These are phyloP conservation scores for Pseudoneurospora amorphoporcata DNA, from an alignment of 495 filamentous ascomycete genomes.

Conservation along the genomic window DNA sequence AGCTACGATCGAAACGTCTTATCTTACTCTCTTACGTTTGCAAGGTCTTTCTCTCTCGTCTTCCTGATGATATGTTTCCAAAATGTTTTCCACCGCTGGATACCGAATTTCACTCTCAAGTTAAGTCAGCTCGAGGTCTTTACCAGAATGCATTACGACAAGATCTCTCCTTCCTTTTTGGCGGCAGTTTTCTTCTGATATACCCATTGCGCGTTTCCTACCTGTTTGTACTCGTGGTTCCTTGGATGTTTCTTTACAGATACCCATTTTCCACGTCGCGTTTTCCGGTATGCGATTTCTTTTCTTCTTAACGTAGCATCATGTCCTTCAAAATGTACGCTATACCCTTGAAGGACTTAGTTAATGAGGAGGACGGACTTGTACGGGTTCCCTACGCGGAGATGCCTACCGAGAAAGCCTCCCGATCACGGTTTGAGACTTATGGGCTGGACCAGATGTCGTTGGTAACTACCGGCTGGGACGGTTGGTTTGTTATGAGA, in stretches of 20 bases:
- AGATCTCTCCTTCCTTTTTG: not conserved
- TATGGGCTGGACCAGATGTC: not conserved
- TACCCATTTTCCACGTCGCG: not conserved
- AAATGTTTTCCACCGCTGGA: not conserved
- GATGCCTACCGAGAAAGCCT: not conserved
- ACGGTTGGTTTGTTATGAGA: not conserved
- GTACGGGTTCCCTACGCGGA: not conserved
- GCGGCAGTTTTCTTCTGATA: not conserved
- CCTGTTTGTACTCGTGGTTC: not conserved
- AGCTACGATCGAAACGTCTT: slow-evolving; percentile 1
- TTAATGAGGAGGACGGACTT: not conserved
- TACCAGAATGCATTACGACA: not conserved
- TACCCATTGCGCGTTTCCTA: not conserved
- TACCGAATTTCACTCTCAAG: not conserved
- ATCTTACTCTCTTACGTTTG: slow-evolving; percentile 5
- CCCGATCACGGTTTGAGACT: not conserved
- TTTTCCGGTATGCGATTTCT: not conserved
- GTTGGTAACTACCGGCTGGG: not conserved
- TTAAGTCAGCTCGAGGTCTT: not conserved
- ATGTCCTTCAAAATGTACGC: not conserved
- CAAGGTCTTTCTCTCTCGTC: slow-evolving; percentile 8
- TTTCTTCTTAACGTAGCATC: not conserved
- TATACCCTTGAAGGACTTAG: not conserved
- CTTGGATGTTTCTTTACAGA: not conserved
- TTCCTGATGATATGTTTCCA: slow-evolving; percentile 3